Base-by-base conservation (phyloP, 2,329 filamentous ascomycete species). In the Celoporthe dispersa region DNA sequence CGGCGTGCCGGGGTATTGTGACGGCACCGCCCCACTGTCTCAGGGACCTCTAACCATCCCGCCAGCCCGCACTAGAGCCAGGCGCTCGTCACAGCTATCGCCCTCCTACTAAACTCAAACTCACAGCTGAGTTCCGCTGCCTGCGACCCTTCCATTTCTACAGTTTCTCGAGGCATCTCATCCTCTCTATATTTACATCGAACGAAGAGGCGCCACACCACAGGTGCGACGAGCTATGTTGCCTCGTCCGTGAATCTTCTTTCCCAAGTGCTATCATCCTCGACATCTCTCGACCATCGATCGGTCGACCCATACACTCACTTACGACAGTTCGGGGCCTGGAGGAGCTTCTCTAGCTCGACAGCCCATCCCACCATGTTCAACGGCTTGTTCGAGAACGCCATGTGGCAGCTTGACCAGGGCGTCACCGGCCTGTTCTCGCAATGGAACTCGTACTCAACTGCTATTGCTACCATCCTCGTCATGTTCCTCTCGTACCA, bases 361-460 rank as follows among this genome's bases (percentile, higher is more conserved):
- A 39, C 53, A 70, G 14, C 28, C 51, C 51, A n/a, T 22, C 59
- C 68, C 69, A 59, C 33, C 67, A 71, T 71, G 68, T 68, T 68
- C 66, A 68, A 68, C 66, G 69, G 69, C n/a, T 51, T 67, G 74
- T 84, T 87, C 78, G 85, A 89, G 75, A 84, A 84, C 72, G 70
- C 90, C 62, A 80, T 94, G 77, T 85, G 90, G 76, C 86, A 88
- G 80, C 83, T 97, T 75, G 94, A 98, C 82, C 84, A 88, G 75
- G 84, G 88, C 77, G 82, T 97, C 73, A 89, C 90, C 66, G 84
- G 87, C 72, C 81, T 95, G 66, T 83, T 97, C 68, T 86, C 89
- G 51, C 91, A 93, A 80, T 98, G 94, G 94, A 94, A 96, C 79
- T 81, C 87, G 74, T 92, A 92, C 83, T 93, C 93, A 39, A 96